Evolutionary conservation across 768 basidiomycete genomes (phyloP), one percentile per base, ranked within the genome.

Genomic region (Tricholoma flavovirens): DNA sequence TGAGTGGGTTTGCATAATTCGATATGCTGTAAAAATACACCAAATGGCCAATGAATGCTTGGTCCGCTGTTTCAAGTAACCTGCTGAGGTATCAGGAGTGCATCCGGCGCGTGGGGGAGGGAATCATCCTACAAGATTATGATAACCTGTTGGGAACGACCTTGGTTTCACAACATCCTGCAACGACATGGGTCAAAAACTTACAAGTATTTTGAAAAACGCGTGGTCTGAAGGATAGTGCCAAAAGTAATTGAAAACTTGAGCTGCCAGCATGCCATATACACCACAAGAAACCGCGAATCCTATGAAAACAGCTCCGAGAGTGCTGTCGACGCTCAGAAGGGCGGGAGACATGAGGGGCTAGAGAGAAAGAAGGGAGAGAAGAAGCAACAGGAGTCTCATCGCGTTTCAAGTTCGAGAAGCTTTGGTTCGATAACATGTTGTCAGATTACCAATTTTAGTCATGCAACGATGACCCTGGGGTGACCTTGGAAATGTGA

Each of bases 281-380:
- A 77, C 62, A 49, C 66, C 72, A 60, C 75, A 79, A 4, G 86
- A 78, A 38, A 75, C 67, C 1, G 78, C 75, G 58, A 83, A 84
- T 30, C 86, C 86, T 46, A 84, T 63, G 59, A 85, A 77, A 43
- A 80, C 68, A 15, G 84, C 83, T 33, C 86, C 86, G 14, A 87
- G 75, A 1, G 85, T 86, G 61, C 72, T 76, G 54, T 76, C 67
- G 52, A 79, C 64, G 52, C 60, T 69, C 54, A 56, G 43, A 38
- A 26, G 17, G 24, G 43, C 24, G 29, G 35, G 46, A 30, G 29
- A 51, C 49, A 59, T 49, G 32, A 45, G 4, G 26, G 10, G 46
- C 53, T 53, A 49, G 43, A 21, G 40, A 29, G 17, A 46, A 30
- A 12, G 38, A 33, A 15, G 54, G 45, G 40, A 51, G 40, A 46